phyloP scores from a whole-genome alignment of 768 basidiomycete genomes.

The Lactarius hengduanensis region DNA sequence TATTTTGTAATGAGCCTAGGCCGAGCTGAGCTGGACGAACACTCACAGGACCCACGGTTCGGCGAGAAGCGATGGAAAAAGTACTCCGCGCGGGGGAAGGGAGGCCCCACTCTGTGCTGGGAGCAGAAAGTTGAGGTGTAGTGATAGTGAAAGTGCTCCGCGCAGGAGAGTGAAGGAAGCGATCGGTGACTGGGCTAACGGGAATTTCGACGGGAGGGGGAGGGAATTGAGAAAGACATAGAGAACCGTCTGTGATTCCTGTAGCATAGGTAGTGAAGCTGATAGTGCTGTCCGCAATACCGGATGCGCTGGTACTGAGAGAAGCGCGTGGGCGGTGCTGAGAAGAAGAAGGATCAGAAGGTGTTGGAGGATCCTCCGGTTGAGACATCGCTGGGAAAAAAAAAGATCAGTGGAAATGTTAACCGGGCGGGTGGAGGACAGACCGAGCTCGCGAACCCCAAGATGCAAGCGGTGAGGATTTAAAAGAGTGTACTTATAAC shows the following conservation, averaged over 20 bases:
- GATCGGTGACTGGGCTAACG: slow-evolving; percentile 35
- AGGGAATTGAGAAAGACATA: slow-evolving; percentile 52
- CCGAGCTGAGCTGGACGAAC: neutral
- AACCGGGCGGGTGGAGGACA: neutral
- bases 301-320: slow-evolving; percentile 54
- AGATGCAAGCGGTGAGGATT: neutral
- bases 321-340: slow-evolving; percentile 43
- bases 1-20: neutral
- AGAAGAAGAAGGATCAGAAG: neutral
- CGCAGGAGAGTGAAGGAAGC: slow-evolving; percentile 31
- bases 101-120: slow-evolving; percentile 33
- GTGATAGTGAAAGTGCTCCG: slow-evolving; percentile 18
- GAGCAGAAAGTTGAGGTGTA: slow-evolving; percentile 30
- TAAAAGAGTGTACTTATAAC: slow-evolving; percentile 3
- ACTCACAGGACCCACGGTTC: slow-evolving; percentile 32
- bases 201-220: slow-evolving; percentile 44
- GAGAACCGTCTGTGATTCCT: slow-evolving; percentile 35
- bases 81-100: slow-evolving; percentile 24
- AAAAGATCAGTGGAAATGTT: neutral
- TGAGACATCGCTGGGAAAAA: slow-evolving; percentile 17
- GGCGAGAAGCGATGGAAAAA: slow-evolving; percentile 5
- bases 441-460: neutral
- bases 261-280: slow-evolving; percentile 41
- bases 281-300: slow-evolving; percentile 55
- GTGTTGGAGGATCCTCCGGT: neutral